phyloP scores from a whole-genome alignment of 352 stramenopile genomes.

The Peronospora destructor region DNA sequence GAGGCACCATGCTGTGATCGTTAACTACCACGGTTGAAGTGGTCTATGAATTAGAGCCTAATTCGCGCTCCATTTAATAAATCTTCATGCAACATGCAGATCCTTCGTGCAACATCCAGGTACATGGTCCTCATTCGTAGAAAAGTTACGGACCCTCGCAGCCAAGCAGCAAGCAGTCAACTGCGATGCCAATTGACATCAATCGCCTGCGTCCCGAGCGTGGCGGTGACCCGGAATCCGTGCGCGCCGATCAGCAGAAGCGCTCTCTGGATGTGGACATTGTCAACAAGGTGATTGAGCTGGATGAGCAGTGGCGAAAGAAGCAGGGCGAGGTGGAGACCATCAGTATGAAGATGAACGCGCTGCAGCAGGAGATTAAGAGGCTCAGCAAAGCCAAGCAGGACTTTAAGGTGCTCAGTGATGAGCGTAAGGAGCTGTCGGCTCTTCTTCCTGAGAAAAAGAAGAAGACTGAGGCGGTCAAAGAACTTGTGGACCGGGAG shows the following conservation, averaged over 20 bases:
- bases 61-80: neutral
- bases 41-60: constrained; percentile 10
- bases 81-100: neutral
- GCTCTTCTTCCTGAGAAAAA: constrained; percentile 66
- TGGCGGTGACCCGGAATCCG: constrained; percentile 92
- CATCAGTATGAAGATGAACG: constrained; percentile 82
- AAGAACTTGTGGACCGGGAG: constrained; percentile 66
- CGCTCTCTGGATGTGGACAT: constrained; percentile 91
- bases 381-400: constrained; percentile 85
- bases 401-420: constrained; percentile 74
- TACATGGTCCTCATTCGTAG: constrained; percentile 7
- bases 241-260: constrained; percentile 91
- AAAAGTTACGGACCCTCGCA: constrained; percentile 21
- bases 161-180: constrained; percentile 16
- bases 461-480: constrained; percentile 72
- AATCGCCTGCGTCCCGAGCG: constrained; percentile 94
- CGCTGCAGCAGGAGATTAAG: constrained; percentile 82
- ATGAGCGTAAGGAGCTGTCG: constrained; percentile 73
- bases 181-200: constrained; percentile 96
- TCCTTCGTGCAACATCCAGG: constrained; percentile 4
- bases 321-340: constrained; percentile 84
- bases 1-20: constrained; percentile 41
- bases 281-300: constrained; percentile 92
- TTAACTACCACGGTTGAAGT: constrained; percentile 11
- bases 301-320: constrained; percentile 89